Percentiles rank a stretch among this genome's conserved stretches.
phyloP scores from a whole-genome alignment of 176 grass and related monocot species.

The Carex cristatella region DNA sequence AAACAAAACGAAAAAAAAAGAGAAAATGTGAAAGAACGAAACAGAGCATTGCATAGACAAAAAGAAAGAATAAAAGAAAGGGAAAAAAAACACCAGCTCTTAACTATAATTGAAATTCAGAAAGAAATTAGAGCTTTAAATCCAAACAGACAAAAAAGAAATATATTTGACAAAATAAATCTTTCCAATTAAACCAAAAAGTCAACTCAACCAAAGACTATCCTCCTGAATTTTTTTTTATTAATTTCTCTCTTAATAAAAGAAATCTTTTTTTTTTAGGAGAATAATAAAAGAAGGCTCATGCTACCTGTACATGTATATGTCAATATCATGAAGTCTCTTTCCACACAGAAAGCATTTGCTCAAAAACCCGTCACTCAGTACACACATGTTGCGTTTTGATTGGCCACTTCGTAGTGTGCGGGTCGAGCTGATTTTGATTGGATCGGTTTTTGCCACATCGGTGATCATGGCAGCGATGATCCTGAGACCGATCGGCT shows the following conservation, averaged over 20 bases:
- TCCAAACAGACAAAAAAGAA: background rate
- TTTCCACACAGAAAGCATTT: constrained; percentile 4
- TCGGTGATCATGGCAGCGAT: background rate
- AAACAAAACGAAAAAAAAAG: background rate
- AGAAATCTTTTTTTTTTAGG: background rate
- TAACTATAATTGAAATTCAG: background rate
- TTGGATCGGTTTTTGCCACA: background rate
- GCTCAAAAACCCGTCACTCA: background rate
- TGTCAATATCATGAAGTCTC: background rate
- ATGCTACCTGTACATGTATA: constrained; percentile 14
- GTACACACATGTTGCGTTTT: background rate
- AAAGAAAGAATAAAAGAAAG: background rate
- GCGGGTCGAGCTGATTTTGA: background rate
- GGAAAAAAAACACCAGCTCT: background rate
- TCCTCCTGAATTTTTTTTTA: no score
- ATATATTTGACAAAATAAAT: background rate
- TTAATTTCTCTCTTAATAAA: background rate
- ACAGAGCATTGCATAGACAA: background rate
- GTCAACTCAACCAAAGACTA: background rate
- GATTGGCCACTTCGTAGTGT: background rate
- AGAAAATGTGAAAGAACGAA: background rate
- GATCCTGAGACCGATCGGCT: background rate
- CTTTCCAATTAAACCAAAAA: background rate
- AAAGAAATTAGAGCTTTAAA: background rate
- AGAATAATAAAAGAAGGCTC: background rate